These are phyloP conservation scores for Gossypium gossypioides DNA, from an alignment of 441 rosid genomes.

Conservation along the genomic window DNA sequence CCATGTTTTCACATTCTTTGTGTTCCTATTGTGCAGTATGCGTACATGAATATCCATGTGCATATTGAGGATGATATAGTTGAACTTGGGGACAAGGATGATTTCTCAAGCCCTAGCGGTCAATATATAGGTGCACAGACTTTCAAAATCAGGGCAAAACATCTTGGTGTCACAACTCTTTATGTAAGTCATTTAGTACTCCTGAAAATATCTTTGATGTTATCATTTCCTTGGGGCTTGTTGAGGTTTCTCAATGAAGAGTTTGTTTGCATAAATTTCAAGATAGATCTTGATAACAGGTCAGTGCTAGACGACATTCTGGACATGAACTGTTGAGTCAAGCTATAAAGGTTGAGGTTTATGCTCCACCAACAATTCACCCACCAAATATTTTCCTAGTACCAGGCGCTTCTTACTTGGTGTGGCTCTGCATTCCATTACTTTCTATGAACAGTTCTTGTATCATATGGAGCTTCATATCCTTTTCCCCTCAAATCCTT, in stretches of 20 bases:
- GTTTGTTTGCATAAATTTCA: conserved; percentile 19
- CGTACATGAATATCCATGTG: conserved; percentile 65
- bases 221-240: background rate
- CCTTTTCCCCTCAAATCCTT: background rate
- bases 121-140: conserved; percentile 34
- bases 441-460: background rate
- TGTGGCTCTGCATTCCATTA: conserved; percentile 26
- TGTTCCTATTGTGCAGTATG: conserved; percentile 47
- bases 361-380: conserved; percentile 65
- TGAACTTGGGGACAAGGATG: conserved; percentile 42
- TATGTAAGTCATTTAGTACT: conserved; percentile 44
- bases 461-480: background rate
- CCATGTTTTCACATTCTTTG: background rate
- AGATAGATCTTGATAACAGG: conserved; percentile 40
- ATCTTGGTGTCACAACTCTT: conserved; percentile 71
- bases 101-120: conserved; percentile 30
- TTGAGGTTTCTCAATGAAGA: conserved; percentile 12
- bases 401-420: conserved; percentile 88
- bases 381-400: conserved; percentile 66
- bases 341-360: conserved; percentile 75
- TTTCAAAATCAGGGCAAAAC: conserved; percentile 59
- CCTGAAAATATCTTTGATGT: conserved; percentile 6
- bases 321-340: conserved; percentile 70
- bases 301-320: conserved; percentile 66
- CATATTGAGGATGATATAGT: conserved; percentile 61